Conservation (phyloP, 345 rosid species). For the Brassica rapa region DNA sequence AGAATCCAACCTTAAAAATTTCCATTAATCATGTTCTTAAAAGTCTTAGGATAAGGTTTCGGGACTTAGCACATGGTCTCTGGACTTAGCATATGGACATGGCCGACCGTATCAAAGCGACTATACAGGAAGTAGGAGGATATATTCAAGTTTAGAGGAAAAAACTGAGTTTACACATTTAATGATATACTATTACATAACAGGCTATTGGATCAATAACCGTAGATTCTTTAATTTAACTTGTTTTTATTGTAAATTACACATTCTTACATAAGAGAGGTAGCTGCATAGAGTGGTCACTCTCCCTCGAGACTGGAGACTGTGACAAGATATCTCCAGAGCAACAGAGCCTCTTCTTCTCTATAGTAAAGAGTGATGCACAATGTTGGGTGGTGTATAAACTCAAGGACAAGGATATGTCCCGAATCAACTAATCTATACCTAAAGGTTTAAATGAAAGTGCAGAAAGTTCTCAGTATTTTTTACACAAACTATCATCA, state of each 20-base stretch:
- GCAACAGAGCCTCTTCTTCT: conserved; percentile 37
- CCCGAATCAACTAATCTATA: conserved; percentile 32
- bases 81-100: not conserved
- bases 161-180: conserved; percentile 8
- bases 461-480: conserved; percentile 15
- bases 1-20: too few relatives aligned
- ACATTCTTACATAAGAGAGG: conserved; percentile 34
- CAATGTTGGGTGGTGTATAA: conserved; percentile 39
- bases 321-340: conserved; percentile 26
- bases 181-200: conserved; percentile 17
- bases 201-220: conserved; percentile 30
- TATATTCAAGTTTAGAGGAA: not conserved
- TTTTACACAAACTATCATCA: conserved; percentile 38
- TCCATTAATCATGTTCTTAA: not conserved
- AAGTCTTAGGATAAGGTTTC: conserved; percentile 6
- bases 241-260: conserved; percentile 32
- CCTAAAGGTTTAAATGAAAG: conserved; percentile 39
- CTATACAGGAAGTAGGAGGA: not conserved
- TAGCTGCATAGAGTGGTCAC: conserved; percentile 26
- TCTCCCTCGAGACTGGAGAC: conserved; percentile 19
- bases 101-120: not conserved
- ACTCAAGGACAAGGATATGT: conserved; percentile 19
- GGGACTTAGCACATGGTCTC: not conserved
- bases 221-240: conserved; percentile 8
- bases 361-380: conserved; percentile 28